Percentiles rank a stretch among this genome's conserved stretches.
Evolutionary conservation across 495 filamentous ascomycete species (phyloP).

Genomic region (Penicillium pulvis): DNA sequence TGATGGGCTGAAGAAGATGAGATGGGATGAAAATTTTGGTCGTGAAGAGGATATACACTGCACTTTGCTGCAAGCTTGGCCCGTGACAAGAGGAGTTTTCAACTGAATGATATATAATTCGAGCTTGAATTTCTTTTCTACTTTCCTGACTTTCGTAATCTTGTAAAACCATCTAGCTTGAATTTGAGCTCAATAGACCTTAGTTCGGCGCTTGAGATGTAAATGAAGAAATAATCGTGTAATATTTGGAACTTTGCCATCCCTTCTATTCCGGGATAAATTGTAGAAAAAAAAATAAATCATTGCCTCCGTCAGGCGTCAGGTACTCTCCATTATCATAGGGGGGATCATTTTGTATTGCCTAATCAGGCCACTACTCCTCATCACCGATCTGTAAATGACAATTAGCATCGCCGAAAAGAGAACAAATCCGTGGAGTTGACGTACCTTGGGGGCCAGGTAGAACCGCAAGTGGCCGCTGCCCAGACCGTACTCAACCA

Average conservation of each 20-base stretch:
- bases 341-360: constrained; percentile 30
- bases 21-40: neutral
- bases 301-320: constrained; percentile 34
- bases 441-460: constrained; percentile 90
- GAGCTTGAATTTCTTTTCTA: neutral
- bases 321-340: constrained; percentile 39
- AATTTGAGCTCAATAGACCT: neutral
- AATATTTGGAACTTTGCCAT: constrained; percentile 18
- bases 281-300: constrained; percentile 23
- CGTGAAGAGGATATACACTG: neutral
- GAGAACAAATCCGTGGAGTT: neutral
- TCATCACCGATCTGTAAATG: constrained; percentile 80
- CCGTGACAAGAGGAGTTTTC: neutral
- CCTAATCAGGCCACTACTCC: constrained; percentile 55
- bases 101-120: neutral
- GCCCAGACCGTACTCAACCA: constrained; percentile 88
- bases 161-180: neutral
- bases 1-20: neutral
- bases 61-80: neutral
- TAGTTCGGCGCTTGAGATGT: constrained; percentile 2
- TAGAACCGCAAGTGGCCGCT: constrained; percentile 95
- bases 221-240: constrained; percentile 12
- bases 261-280: constrained; percentile 20
- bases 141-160: neutral
- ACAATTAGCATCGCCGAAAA: constrained; percentile 9